Evolutionary conservation across 106 monocot genomes (phyloP).

Genomic region (Alisma plantagoaquatica): DNA sequence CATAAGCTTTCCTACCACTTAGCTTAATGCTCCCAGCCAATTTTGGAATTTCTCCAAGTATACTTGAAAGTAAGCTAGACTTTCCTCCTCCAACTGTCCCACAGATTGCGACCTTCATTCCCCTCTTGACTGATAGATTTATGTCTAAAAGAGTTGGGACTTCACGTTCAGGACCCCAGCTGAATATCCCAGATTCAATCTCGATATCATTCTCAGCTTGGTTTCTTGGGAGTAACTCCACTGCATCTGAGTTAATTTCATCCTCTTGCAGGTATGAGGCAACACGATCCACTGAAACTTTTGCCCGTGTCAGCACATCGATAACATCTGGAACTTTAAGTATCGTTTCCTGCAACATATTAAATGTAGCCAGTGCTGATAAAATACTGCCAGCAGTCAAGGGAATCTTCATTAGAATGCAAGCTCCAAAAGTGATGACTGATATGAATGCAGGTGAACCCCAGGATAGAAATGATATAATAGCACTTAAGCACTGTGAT

Average conservation of each 20-base stretch:
- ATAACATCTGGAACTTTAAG: conserved; percentile 79
- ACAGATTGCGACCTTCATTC: conserved; percentile 92
- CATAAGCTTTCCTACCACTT: conserved; percentile 83
- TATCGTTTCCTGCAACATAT: conserved; percentile 89
- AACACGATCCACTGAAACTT: conserved; percentile 80
- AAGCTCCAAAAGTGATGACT: conserved; percentile 55
- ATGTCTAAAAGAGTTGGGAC: conserved; percentile 42
- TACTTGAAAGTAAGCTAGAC: conserved; percentile 51
- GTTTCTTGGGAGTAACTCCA: conserved; percentile 32
- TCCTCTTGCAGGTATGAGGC: conserved; percentile 69
- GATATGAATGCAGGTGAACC: conserved; percentile 80
- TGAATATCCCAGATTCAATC: conserved; percentile 47
- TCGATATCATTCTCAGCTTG: conserved; percentile 45
- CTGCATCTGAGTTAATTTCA: conserved; percentile 47
- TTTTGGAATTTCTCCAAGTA: conserved; percentile 84
- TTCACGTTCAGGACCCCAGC: conserved; percentile 44
- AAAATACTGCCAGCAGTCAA: conserved; percentile 78
- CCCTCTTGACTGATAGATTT: conserved; percentile 37
- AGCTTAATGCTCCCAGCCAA: conserved; percentile 53
- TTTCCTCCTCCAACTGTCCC: conserved; percentile 89
- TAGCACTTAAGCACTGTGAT: conserved; percentile 34
- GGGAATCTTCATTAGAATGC: conserved; percentile 71
- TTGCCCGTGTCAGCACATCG: conserved; percentile 62
- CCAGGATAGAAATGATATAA: conserved; percentile 66
- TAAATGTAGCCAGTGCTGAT: conserved; percentile 79